A percentile compares a stretch with the other conserved stretches of the same genome.
These are phyloP conservation scores for Fraxinus dipetala DNA, from an alignment of 305 asterid species.

Conservation along the genomic window DNA sequence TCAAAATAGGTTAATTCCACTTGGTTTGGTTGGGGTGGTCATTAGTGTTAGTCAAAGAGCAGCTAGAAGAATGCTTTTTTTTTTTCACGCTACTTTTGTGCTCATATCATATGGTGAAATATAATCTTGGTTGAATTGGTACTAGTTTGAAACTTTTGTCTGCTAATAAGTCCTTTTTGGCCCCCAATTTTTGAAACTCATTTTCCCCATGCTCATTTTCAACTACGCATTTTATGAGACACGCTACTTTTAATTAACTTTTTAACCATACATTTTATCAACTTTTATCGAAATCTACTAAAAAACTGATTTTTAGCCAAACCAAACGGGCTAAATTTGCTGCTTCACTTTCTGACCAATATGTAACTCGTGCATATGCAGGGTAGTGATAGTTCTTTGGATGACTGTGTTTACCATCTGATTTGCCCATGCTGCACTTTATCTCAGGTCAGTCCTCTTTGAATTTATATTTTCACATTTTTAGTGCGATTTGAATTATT, in stretches of 20 bases:
- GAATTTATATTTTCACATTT: not conserved
- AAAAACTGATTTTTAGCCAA: no score
- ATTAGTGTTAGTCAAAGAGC: not conserved
- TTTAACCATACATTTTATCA: no score
- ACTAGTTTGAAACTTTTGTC: not conserved
- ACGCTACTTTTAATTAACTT: no score
- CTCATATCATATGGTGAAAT: not conserved
- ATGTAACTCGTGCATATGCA: slow-evolving; percentile 33
- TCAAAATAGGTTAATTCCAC: not conserved
- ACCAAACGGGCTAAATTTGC: not conserved
- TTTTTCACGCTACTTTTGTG: not conserved
- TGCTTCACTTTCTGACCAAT: slow-evolving; percentile 9
- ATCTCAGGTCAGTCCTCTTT: slow-evolving; percentile 58
- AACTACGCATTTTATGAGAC: no score
- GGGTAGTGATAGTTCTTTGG: slow-evolving; percentile 64
- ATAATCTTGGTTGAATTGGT: not conserved
- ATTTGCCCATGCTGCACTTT: slow-evolving; percentile 83
- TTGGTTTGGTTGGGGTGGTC: not conserved
- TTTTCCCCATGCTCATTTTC: no score
- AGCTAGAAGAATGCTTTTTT: not conserved
- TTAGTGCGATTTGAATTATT: not conserved
- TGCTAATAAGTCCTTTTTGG: not conserved
- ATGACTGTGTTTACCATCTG: slow-evolving; percentile 75
- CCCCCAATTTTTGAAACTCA: no score
- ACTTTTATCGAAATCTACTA: no score